These are phyloP conservation scores for Xylaria venustula DNA, from an alignment of 495 filamentous ascomycete genomes.

Conservation along the genomic window DNA sequence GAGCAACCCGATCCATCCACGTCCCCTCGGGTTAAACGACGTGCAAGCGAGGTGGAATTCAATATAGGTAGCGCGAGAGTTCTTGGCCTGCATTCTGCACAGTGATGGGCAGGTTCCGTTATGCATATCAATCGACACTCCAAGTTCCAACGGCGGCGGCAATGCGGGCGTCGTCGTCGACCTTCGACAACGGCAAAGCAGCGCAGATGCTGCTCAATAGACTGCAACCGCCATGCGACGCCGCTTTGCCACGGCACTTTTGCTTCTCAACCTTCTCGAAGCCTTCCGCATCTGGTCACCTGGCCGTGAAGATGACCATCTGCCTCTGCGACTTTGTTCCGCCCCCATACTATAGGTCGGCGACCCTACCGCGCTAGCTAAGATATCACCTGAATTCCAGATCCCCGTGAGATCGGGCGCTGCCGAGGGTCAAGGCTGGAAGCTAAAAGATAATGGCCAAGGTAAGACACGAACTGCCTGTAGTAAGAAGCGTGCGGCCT, in stretches of 20 bases:
- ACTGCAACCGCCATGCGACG: not conserved
- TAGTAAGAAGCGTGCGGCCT: not conserved
- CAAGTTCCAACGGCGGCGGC: not conserved
- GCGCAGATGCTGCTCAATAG: not conserved
- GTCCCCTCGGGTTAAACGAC: constrained; percentile 2
- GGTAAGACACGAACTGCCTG: not conserved
- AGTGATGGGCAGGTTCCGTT: not conserved
- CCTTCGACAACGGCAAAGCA: not conserved
- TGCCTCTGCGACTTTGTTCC: constrained; percentile 6
- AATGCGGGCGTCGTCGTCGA: not conserved
- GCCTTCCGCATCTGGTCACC: constrained; percentile 30
- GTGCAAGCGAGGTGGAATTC: not conserved
- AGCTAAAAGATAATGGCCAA: not conserved
- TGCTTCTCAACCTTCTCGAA: constrained; percentile 29
- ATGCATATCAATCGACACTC: constrained; percentile 1
- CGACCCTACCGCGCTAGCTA: not conserved
- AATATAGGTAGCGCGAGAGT: not conserved
- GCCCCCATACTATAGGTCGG: constrained; percentile 7
- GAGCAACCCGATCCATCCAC: not conserved
- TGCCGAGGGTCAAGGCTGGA: constrained; percentile 6
- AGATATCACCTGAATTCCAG: constrained; percentile 6
- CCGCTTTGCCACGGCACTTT: constrained; percentile 9
- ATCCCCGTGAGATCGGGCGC: constrained; percentile 8
- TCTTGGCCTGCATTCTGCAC: constrained; percentile 9
- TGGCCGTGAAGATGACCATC: constrained; percentile 27